A percentile compares a stretch with the other conserved stretches of the same genome.
Evolutionary conservation across 305 asterid species (phyloP).

Genomic region (Ruellia speciosa): DNA sequence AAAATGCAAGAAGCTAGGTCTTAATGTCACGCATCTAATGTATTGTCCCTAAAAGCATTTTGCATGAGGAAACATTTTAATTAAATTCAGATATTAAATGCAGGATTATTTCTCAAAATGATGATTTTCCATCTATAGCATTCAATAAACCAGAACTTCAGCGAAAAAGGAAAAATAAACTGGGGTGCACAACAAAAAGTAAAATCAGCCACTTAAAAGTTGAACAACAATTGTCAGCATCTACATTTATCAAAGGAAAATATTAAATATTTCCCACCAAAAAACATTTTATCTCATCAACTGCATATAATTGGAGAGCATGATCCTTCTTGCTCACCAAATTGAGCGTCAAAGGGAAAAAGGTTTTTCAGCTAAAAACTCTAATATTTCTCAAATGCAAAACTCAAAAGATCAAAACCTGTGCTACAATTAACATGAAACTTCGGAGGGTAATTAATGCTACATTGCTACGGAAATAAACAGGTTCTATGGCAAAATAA

Average conservation of each 20-base stretch:
- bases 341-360: too few species aligned
- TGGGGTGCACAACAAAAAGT: too few species aligned
- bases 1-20: slow-evolving; percentile 15
- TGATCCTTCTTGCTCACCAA: not conserved
- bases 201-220: too few species aligned
- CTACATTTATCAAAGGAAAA: not conserved
- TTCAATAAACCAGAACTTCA: not conserved
- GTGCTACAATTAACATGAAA: too few species aligned
- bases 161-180: not conserved
- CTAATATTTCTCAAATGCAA: too few species aligned
- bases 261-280: not conserved
- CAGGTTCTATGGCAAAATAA: too few species aligned
- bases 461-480: too few species aligned
- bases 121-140: not conserved
- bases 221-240: not conserved
- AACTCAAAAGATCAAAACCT: too few species aligned
- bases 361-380: too few species aligned
- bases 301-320: too few species aligned
- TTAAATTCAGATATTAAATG: not conserved
- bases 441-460: too few species aligned
- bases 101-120: not conserved
- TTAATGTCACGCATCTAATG: not conserved
- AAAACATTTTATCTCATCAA: too few species aligned
- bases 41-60: slow-evolving; percentile 9
- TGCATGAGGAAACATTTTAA: slow-evolving; percentile 10